Percentiles rank a stretch among this genome's conserved stretches.
These are phyloP conservation scores for Sporothrix brunneoviolacea DNA, from an alignment of 2,329 filamentous ascomycete genomes.

Conservation along the genomic window DNA sequence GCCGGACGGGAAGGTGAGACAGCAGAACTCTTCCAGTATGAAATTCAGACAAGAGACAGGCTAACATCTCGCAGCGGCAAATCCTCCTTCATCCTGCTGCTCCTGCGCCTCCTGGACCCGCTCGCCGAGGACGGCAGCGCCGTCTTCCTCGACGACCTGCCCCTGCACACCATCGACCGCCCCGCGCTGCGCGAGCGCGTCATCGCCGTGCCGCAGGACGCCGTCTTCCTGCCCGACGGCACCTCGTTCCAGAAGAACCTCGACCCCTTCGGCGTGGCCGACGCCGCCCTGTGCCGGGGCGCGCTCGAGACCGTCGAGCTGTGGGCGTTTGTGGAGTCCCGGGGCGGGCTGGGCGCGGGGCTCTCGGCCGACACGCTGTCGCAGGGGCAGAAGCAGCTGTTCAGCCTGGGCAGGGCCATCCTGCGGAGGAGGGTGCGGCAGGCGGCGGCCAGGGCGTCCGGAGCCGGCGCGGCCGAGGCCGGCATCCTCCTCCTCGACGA, in stretches of 20 bases:
- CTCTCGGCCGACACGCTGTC: conserved; percentile 45
- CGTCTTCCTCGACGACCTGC: conserved; percentile 38
- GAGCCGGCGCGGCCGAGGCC: background rate
- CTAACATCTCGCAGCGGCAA: conserved; percentile 36
- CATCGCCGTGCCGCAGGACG: conserved; percentile 48
- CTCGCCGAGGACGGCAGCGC: conserved; percentile 12
- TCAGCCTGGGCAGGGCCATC: conserved; percentile 55
- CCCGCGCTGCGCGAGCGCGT: conserved; percentile 38
- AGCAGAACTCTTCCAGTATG: background rate
- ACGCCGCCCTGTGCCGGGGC: conserved; percentile 25
- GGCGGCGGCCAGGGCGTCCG: background rate
- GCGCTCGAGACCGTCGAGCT: conserved; percentile 33
- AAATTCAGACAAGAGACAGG: background rate
- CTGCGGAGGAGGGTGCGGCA: conserved; percentile 30
- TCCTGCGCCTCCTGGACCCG: conserved; percentile 37
- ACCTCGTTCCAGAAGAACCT: conserved; percentile 35
- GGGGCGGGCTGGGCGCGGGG: conserved; percentile 21
- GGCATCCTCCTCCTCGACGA: conserved; percentile 36
- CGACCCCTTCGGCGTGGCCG: conserved; percentile 31
- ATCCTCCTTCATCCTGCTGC: conserved; percentile 34
- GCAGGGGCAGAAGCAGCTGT: conserved; percentile 57
- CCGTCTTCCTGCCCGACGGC: conserved; percentile 40
- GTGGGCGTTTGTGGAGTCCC: conserved; percentile 23
- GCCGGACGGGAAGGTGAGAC: conserved; percentile 33
- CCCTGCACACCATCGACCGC: conserved; percentile 33